These are phyloP conservation scores for Phytophthora aleatoria DNA, from an alignment of 352 stramenopile genomes.

Conservation along the genomic window DNA sequence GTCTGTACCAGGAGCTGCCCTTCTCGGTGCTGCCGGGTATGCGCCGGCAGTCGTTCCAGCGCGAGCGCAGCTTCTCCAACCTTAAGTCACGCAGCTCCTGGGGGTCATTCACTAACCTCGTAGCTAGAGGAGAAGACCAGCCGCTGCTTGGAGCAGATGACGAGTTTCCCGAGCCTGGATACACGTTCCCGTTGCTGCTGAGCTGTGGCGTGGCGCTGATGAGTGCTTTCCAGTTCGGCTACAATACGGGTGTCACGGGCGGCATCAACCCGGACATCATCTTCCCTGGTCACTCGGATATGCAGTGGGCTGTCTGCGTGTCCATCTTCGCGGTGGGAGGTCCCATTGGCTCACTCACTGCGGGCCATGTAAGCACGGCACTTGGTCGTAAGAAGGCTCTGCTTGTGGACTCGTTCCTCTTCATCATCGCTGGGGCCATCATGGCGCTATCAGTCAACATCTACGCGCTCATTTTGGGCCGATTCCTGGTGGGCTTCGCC, in stretches of 20 bases:
- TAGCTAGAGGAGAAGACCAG: slow-evolving; percentile 72
- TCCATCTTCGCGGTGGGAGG: slow-evolving; percentile 72
- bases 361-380: slow-evolving; percentile 55
- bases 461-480: slow-evolving; percentile 71
- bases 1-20: slow-evolving; percentile 73
- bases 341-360: slow-evolving; percentile 66
- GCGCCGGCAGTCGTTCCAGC: slow-evolving; percentile 75
- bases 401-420: slow-evolving; percentile 64
- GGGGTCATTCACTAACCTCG: slow-evolving; percentile 60
- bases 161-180: slow-evolving; percentile 68
- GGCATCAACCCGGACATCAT: slow-evolving; percentile 65
- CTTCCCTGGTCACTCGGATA: slow-evolving; percentile 64
- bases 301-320: slow-evolving; percentile 72
- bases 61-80: slow-evolving; percentile 72
- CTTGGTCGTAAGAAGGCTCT: slow-evolving; percentile 69
- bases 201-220: slow-evolving; percentile 75
- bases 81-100: slow-evolving; percentile 65
- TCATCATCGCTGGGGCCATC: slow-evolving; percentile 60
- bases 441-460: slow-evolving; percentile 73
- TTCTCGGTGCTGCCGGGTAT: slow-evolving; percentile 76
- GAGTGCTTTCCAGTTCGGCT: slow-evolving; percentile 74
- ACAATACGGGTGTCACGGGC: slow-evolving; percentile 76
- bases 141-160: slow-evolving; percentile 58
- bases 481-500: slow-evolving; percentile 74
- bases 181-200: slow-evolving; percentile 66